Evolutionary conservation across 768 basidiomycete genomes (phyloP), one percentile per base, ranked within the genome.

Genomic region (Brasilioporus rufonigricans): DNA sequence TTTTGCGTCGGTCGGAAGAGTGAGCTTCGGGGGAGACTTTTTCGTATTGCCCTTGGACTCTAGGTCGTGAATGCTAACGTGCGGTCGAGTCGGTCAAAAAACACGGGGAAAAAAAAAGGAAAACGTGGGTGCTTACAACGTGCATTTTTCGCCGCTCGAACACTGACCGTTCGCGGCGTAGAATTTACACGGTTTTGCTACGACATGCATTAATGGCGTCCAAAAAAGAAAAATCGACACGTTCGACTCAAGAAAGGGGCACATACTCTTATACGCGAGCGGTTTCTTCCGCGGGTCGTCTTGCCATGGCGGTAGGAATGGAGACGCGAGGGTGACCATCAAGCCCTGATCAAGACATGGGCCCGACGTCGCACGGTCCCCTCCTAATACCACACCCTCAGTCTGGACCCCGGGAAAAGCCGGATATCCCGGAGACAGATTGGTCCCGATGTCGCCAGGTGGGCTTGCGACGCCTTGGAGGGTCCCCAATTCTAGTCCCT

Each of bases 111-210:
- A 12, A 33, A 36, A 44, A 40, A 45, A 6, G 27, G 27, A 7
- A 14, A 44, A 40, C 35, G 19, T 16, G 3, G 33, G 27, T 46
- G 71, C 84, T 68, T 45, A 85, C 84, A 86, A 86, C 27, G 81
- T 84, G 57, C 84, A 86, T 19, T 69, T 72, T 50, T 73, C 74
- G 12, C 83, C 84, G 57, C 75, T 79, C 1, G 80, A 76, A 62
- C 84, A 86, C 24, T 69, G 68, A 18, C 74, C 76, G 32, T 74
- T 77, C 2, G 67, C 59, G 26, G 69, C 70, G 61, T 74, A 82
- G 63, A 80, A 85, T 64, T 79, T 82, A 68, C 84, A 86, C 26
- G 78, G 79, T 55, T 85, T 85, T 1, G 83, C 84, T 86, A 35
- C 27, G 29, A 50, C 48, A 39, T 13, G 18, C 46, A 40, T 24